Conservation (phyloP, 176 grass and related monocot genomes). For the Pontederia crassipes region DNA sequence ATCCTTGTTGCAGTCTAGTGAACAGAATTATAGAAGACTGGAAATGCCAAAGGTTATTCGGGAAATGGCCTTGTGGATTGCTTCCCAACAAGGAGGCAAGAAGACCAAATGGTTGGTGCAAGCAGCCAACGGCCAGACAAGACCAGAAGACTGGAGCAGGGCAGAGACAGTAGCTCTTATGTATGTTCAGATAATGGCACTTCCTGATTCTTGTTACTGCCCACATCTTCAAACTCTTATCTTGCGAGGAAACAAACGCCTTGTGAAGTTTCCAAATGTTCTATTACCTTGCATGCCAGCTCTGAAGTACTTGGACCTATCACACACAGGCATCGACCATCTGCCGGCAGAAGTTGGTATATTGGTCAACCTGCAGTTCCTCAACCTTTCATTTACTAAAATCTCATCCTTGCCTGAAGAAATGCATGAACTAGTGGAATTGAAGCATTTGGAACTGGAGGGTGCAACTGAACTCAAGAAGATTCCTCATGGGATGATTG, state of each 20-base stretch:
- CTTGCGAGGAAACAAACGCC: slow-evolving; percentile 26
- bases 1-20: slow-evolving; percentile 32
- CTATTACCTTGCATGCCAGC: slow-evolving; percentile 12
- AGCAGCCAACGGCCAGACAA: slow-evolving; percentile 17
- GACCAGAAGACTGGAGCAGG: slow-evolving; percentile 17
- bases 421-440: slow-evolving; percentile 8
- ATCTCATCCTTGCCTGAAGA: slow-evolving; percentile 20
- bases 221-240: slow-evolving; percentile 20
- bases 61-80: slow-evolving; percentile 39
- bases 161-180: slow-evolving; percentile 35
- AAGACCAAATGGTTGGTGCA: slow-evolving; percentile 22
- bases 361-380: slow-evolving; percentile 21
- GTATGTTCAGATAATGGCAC: slow-evolving; percentile 28
- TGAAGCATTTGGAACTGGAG: slow-evolving; percentile 30
- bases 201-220: slow-evolving; percentile 20
- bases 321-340: slow-evolving; percentile 27
- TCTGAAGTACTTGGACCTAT: slow-evolving; percentile 31
- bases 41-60: slow-evolving; percentile 30
- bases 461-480: slow-evolving; percentile 29
- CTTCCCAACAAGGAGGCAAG: slow-evolving; percentile 3
- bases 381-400: slow-evolving; percentile 29
- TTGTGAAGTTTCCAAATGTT: slow-evolving; percentile 17
- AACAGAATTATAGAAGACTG: slow-evolving; percentile 7
- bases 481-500: slow-evolving; percentile 32
- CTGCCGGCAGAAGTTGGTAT: slow-evolving; percentile 36